Base-by-base conservation (phyloP, 2,329 filamentous ascomycete genomes). In the Xylariaceae sp. region DNA sequence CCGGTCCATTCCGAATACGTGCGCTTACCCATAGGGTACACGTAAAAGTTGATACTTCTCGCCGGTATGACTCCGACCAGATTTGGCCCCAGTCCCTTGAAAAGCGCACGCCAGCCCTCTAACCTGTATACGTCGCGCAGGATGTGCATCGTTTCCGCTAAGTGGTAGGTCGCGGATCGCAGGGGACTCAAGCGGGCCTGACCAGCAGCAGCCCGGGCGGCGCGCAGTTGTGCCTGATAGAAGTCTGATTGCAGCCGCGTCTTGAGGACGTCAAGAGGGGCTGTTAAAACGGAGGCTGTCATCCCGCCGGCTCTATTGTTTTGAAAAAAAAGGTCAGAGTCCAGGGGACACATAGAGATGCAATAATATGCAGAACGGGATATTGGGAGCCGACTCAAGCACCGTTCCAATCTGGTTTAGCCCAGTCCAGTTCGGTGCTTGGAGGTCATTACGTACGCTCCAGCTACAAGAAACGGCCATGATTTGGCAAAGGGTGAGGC, bases 241-340 rank as follows among this genome's bases (percentile, higher is more conserved):
- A 95, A 95, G 68, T 95, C 92, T 65, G 90, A 95, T 70, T 97
- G 92, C 2, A 97, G 78, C 34, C 92, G 85, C 10, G 92, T 97
- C 71, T 95, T 95, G 47, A 97, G 80, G 30, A 96, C 92, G 68
- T 96, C 92, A 55, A 97, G 86, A 19, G 92, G 92, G 8, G 90
- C 91, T 1, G 92, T 96, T n/a, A 96, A 74, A n/a, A 88, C 86
- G 21, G 92, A 89, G 10, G 92, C 87, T 16, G 89, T 91, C 86
- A 96, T 95, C 63, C 92, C 92, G 63, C 92, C 92, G 49, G 89
- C 74, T 40, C 92, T 95, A 61, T 32, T 59, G 57, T 19, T 43
- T 9, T 4, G 26, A n/a, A 43, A 34, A 40, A 63, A 34, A 40
- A 63, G 57, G 34, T 36, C 43, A 45, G 39, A 47, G 56, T 54